Conservation (phyloP, 225 moss, liverwort and hornwort genomes). For the Asterella californica region DNA sequence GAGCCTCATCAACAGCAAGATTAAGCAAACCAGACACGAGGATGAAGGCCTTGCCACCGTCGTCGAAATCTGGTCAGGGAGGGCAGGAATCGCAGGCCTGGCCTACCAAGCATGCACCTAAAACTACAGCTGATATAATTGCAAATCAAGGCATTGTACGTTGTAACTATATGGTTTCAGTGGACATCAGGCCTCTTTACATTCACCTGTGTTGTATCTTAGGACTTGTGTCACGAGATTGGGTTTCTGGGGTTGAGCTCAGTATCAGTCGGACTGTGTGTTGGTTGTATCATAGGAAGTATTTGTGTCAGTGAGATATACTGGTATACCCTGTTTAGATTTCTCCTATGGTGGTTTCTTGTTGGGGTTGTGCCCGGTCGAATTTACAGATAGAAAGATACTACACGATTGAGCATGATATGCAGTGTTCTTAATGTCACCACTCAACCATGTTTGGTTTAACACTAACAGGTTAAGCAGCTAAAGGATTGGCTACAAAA, state of each 20-base stretch:
- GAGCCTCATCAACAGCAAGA: slow-evolving; percentile 17
- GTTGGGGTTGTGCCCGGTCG: neutral
- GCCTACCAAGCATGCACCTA: slow-evolving; percentile 86
- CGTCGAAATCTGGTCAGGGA: slow-evolving; percentile 19
- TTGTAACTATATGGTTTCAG: neutral
- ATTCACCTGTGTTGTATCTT: neutral
- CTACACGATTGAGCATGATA: neutral
- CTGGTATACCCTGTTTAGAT: neutral
- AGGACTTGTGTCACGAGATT: neutral
- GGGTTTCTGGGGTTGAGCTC: neutral
- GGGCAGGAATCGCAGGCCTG: slow-evolving; percentile 63
- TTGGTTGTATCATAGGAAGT: too few relatives aligned
- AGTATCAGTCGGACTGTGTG: neutral
- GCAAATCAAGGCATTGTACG: slow-evolving; percentile 87
- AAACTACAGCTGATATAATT: slow-evolving; percentile 67
- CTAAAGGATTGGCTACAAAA: slow-evolving; percentile 79
- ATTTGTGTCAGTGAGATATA: neutral
- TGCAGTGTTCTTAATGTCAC: neutral
- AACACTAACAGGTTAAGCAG: slow-evolving; percentile 66
- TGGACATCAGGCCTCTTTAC: neutral
- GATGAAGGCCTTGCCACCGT: slow-evolving; percentile 12
- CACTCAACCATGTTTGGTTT: neutral
- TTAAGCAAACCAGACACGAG: slow-evolving; percentile 36
- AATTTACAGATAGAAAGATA: neutral
- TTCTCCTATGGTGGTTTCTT: neutral